These are phyloP conservation scores for Stramenopiles sp. DNA, from an alignment of 352 stramenopile genomes.

Conservation along the genomic window DNA sequence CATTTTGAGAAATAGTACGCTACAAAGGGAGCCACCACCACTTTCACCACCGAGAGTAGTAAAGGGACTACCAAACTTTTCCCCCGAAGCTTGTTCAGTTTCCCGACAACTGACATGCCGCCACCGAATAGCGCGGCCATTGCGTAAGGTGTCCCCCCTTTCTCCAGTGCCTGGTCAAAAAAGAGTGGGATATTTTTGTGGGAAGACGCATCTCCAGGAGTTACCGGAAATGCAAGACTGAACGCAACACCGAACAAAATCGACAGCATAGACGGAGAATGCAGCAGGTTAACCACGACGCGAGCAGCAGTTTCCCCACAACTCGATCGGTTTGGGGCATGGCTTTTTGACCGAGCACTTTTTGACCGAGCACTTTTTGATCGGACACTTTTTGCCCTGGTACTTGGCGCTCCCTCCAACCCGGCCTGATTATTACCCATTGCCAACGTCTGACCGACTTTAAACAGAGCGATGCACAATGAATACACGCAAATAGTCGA, in stretches of 20 bases:
- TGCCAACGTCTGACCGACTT: slow-evolving; percentile 2
- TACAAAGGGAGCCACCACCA: slow-evolving; percentile 4
- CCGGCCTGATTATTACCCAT: neutral
- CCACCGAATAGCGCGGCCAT: neutral
- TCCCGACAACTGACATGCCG: slow-evolving; percentile 5
- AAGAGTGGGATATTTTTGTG: neutral
- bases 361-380: neutral
- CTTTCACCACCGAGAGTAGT: slow-evolving; percentile 1
- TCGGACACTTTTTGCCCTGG: slow-evolving; percentile 7
- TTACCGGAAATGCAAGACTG: neutral
- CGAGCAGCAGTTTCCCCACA: neutral
- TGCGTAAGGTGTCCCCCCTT: neutral
- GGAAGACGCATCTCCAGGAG: neutral
- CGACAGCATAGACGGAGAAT: slow-evolving; percentile 7
- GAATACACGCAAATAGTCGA: neutral
- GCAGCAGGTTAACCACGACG: neutral
- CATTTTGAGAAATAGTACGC: slow-evolving; percentile 8
- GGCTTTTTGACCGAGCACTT: neutral
- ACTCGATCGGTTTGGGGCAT: neutral
- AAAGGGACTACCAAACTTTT: slow-evolving; percentile 5
- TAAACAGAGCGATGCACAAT: neutral
- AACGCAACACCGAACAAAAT: slow-evolving; percentile 1
- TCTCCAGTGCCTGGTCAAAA: neutral
- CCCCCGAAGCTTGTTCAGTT: neutral
- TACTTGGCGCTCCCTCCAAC: neutral